Evolutionary conservation across 768 basidiomycete species (phyloP), one percentile per base, ranked within the genome.

Genomic region (Mycena filopes): DNA sequence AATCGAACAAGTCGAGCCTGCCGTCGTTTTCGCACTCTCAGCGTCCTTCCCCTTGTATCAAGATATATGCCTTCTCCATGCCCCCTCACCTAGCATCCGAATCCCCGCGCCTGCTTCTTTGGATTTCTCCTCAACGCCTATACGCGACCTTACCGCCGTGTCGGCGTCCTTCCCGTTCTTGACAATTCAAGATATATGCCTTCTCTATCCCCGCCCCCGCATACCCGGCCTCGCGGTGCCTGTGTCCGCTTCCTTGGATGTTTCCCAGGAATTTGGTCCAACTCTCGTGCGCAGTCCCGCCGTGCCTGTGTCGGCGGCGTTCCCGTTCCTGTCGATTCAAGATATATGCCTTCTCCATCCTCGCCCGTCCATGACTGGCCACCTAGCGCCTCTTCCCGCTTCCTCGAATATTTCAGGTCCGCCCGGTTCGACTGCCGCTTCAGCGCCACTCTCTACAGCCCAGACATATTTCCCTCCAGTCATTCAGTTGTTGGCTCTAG

Each of bases 381-480:
- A 26, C 40, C 38, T 36, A 36, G 15, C 7, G 18, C 40, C 21
- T 50, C 47, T 9, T 49, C 36, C 38, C 20, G 23, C 40, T 51
- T 38, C 51, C 31, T 4, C 41, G 20, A 46, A 6, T 12, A 23
- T 25, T 12, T 5, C 20, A n/a, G n/a, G n/a, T n/a, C n/a, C n/a
- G n/a, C n/a, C n/a, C n/a, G n/a, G n/a, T n/a, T n/a, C n/a, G n/a
- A n/a, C n/a, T n/a, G n/a, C n/a, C n/a, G n/a, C n/a, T n/a, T n/a
- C n/a, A n/a, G n/a, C n/a, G n/a, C n/a, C n/a, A n/a, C n/a, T 26
- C 9, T 31, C 59, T 21, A 31, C 40, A 25, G 3, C 57, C 23
- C 25, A 40, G 59, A 29, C 21, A 46, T 62, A 62, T 36, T 45
- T 63, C n/a, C 29, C 33, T 23, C 42, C 54, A 28, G 46, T 61